These are phyloP conservation scores for Lathyrus aphaca DNA, from an alignment of 306 rosid genomes.

Conservation along the genomic window DNA sequence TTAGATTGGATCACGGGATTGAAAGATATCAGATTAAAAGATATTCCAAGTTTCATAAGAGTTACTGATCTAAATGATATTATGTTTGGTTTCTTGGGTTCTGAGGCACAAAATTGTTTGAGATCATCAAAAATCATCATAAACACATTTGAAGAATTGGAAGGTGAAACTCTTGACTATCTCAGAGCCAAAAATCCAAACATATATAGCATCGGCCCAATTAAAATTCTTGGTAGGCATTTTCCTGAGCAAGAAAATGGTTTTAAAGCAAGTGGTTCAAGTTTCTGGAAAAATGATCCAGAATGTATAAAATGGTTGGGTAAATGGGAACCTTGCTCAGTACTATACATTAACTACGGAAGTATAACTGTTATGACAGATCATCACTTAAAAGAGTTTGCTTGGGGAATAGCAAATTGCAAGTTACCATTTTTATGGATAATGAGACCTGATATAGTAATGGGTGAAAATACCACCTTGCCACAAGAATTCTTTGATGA, in stretches of 20 bases:
- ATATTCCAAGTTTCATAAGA: conserved; percentile 33
- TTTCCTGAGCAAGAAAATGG: conserved; percentile 18
- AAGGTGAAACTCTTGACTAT: not conserved
- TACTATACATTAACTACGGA: conserved; percentile 36
- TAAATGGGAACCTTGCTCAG: conserved; percentile 20
- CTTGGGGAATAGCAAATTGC: conserved; percentile 29
- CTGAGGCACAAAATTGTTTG: conserved; percentile 9
- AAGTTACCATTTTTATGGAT: conserved; percentile 34
- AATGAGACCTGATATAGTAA: conserved; percentile 23
- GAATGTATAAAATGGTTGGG: conserved; percentile 29
- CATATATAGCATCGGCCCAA: conserved; percentile 28
- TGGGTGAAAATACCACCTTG: conserved; percentile 1
- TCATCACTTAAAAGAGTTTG: conserved; percentile 26
- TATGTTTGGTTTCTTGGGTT: conserved; percentile 25
- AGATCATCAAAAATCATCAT: conserved; percentile 23
- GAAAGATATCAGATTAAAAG: conserved; percentile 28
- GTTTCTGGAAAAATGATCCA: conserved; percentile 28
- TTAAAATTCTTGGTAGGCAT: conserved; percentile 16
- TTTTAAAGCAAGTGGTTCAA: conserved; percentile 26
- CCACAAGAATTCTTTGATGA: conserved; percentile 35
- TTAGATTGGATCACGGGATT: conserved; percentile 29
- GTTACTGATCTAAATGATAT: conserved; percentile 14
- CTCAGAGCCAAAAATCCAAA: conserved; percentile 6
- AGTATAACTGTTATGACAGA: conserved; percentile 24
- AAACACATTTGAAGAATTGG: conserved; percentile 34